Conservation (phyloP, 192 early-diverging fungal genomes). For the Gonapodya prolifera region DNA sequence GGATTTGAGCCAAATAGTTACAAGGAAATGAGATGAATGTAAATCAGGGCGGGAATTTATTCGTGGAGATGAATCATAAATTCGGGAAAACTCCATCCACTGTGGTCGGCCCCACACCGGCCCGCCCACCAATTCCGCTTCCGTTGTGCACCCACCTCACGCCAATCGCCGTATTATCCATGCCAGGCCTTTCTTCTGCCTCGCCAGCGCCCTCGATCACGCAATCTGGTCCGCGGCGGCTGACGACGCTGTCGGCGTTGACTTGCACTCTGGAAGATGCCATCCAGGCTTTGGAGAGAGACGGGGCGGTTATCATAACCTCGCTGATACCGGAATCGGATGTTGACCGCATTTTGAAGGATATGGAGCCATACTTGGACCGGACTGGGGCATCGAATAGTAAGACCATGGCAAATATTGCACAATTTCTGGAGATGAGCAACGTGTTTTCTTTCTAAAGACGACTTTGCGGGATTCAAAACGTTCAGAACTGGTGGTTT, state of each 20-base stretch:
- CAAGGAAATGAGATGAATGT: neutral
- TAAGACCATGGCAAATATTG: neutral
- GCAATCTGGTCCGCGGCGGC: neutral
- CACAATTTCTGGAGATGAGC: neutral
- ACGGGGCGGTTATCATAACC: neutral
- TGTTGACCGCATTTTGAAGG: neutral
- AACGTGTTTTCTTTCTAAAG: neutral
- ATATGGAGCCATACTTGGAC: neutral
- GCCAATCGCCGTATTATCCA: neutral
- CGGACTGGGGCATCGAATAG: neutral
- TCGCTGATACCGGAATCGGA: neutral
- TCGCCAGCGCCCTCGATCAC: neutral
- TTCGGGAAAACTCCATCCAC: too few species aligned
- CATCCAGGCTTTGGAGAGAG: neutral
- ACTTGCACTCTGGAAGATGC: neutral
- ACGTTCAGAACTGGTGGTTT: neutral
- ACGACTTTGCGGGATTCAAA: slow-evolving; percentile 3
- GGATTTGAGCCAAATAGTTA: neutral
- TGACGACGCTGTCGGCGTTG: neutral
- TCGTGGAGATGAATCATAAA: too few species aligned
- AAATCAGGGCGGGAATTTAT: too few species aligned
- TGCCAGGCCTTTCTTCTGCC: neutral
- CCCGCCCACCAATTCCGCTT: neutral
- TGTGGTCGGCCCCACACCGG: too few species aligned
- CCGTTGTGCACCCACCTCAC: too few species aligned